Evolutionary conservation across 2,329 filamentous ascomycete species (phyloP).

Genomic region (Fusarium dimerum): DNA sequence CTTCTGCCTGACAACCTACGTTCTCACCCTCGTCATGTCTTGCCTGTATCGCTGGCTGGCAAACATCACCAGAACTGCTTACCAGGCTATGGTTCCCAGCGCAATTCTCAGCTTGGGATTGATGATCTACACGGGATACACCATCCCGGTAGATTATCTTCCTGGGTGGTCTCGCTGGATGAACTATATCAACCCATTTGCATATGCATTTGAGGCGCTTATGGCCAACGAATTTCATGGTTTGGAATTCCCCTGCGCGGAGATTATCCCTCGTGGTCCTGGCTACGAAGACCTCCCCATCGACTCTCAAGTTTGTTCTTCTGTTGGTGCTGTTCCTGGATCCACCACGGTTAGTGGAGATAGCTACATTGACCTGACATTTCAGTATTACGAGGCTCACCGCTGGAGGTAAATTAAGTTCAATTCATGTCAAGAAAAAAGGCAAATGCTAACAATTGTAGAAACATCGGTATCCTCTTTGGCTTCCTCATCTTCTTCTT

Average conservation of each 20-base stretch:
- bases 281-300: conserved; percentile 31
- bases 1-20: conserved; percentile 28
- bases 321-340: conserved; percentile 50
- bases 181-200: conserved; percentile 60
- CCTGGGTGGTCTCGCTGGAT: conserved; percentile 70
- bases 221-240: conserved; percentile 66
- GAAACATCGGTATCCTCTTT: conserved; percentile 58
- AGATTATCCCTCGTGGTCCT: conserved; percentile 21
- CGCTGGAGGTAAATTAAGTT: too few species aligned
- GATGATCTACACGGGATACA: conserved; percentile 51
- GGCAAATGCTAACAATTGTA: conserved; percentile 48
- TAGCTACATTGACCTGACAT: conserved; percentile 47
- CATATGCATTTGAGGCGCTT: conserved; percentile 66
- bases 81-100: conserved; percentile 45
- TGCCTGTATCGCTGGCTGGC: conserved; percentile 49
- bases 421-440: too few species aligned
- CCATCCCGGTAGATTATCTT: conserved; percentile 48
- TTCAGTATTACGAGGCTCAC: conserved; percentile 42
- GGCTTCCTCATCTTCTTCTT: conserved; percentile 52
- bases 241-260: conserved; percentile 28
- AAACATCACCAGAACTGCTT: conserved; percentile 59
- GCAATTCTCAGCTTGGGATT: conserved; percentile 38
- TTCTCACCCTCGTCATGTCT: too few species aligned
- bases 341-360: conserved; percentile 46
- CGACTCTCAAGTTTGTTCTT: conserved; percentile 45